Evolutionary conservation across 2,329 filamentous ascomycete species (phyloP), one percentile per base, ranked within the genome.

Genomic region (Emydomyces testavorans): DNA sequence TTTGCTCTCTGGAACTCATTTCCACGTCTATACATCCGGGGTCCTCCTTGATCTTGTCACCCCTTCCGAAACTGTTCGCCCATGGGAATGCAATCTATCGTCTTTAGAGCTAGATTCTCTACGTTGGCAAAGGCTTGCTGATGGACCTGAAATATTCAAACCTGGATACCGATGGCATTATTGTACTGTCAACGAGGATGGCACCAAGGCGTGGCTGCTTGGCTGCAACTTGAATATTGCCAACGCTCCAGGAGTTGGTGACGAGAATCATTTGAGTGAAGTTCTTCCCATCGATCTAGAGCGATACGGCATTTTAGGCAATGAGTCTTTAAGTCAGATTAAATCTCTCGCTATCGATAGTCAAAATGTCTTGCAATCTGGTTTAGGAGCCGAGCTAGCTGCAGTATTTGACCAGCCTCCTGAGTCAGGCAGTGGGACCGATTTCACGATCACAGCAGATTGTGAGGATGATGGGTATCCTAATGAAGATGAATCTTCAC

Each of bases 121-220:
- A 42, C 82, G 89, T 40, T 98, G 92, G 92, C 88, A 94, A 65
- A 93, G 89, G 62, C 74, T 98, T 15, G 92, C 90, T 1, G 90
- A 95, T 59, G 92, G 92, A 2, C 83, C 86, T 42, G 92, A 98
- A 61, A 82, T 98, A 28, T 98, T 95, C 68, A 85, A 85, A 56
- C 73, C 80, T 0, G 86, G 84, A n/a, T 96, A 92, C 64, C 80
- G 90, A 51, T 98, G 92, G 92, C 90, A 96, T 64, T 98, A 98
- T 62, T 96, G 92, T 64, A 94, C 88, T 2, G 84, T 95, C 67
- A 93, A 95, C 61, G 82, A 92, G 52, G 86, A 94, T 58, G 90
- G 90, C 4, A 95, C 92, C 5, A 94, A 94, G 62, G 92, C 88
- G 6, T 98, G 92, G 89, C 73, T 98, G 20, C 75, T 98, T n/a